A percentile compares a stretch with the other conserved stretches of the same genome.
phyloP scores from a whole-genome alignment of 176 grass and related monocot genomes.

The Dactylis glomerata region DNA sequence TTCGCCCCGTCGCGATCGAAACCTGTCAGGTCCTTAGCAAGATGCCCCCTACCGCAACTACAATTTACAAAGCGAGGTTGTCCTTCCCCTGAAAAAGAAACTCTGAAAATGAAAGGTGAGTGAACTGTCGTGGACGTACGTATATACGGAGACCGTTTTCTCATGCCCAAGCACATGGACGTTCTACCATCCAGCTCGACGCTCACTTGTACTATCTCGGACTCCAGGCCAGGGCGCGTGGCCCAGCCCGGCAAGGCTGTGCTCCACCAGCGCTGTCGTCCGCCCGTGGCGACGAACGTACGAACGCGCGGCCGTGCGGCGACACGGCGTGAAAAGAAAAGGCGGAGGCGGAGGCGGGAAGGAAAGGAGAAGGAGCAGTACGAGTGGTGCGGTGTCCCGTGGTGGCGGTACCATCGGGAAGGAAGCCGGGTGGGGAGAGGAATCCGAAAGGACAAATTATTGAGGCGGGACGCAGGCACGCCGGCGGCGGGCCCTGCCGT shows the following conservation, averaged over 20 bases:
- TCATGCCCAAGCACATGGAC: not conserved
- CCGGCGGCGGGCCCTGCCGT: not conserved
- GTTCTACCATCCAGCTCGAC: not conserved
- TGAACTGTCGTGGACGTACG: conserved; percentile 12
- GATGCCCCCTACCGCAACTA: not conserved
- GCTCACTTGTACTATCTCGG: not conserved
- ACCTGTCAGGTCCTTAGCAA: not conserved
- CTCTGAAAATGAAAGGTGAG: not conserved
- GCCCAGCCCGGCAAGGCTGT: not conserved
- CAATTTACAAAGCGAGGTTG: conserved; percentile 11
- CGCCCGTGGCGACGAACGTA: not conserved
- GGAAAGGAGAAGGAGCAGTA: no score
- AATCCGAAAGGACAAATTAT: conserved; percentile 47
- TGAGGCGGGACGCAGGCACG: not conserved
- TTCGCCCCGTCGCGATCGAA: conserved; percentile 4
- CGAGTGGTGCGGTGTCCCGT: not conserved
- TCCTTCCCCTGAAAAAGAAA: conserved; percentile 14
- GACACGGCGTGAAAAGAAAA: not conserved
- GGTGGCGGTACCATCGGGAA: not conserved
- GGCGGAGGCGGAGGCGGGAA: not conserved
- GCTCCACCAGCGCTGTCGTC: not conserved
- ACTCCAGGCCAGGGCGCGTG: no score
- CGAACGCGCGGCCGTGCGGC: not conserved
- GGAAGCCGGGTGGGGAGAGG: not conserved
- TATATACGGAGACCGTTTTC: not conserved